Conservation (phyloP, 2,329 filamentous ascomycete genomes). For the Knufia fluminis region DNA sequence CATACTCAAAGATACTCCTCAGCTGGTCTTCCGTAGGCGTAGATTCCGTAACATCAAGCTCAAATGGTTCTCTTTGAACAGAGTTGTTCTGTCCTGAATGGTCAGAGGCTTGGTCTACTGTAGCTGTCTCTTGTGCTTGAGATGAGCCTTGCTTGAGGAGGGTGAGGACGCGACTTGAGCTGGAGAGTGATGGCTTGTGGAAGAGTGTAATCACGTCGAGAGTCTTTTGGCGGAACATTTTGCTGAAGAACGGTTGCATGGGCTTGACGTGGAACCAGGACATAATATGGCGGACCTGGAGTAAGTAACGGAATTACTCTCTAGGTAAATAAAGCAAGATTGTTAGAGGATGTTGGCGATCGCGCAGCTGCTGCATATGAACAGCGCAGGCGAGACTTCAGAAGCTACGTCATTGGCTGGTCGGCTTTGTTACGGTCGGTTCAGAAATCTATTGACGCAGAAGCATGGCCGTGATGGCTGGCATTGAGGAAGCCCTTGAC, state of each 20-base stretch:
- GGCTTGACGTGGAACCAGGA: conserved; percentile 4
- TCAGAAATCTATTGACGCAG: no score
- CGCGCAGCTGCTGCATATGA: no score
- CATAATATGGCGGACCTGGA: no score
- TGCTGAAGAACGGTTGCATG: conserved; percentile 18
- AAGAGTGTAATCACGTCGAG: conserved; percentile 93
- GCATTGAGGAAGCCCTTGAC: conserved; percentile 43
- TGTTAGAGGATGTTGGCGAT: no score
- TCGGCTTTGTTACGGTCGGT: no score
- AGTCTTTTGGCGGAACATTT: conserved; percentile 57
- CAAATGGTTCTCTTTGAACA: conserved; percentile 60
- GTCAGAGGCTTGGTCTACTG: conserved; percentile 64
- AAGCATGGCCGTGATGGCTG: conserved; percentile 26
- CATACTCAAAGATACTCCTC: conserved; percentile 72
- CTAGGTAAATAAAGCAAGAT: no score
- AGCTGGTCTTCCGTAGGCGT: conserved; percentile 75
- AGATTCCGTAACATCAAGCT: conserved; percentile 74
- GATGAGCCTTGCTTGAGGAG: conserved; percentile 74
- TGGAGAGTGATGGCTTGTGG: conserved; percentile 67
- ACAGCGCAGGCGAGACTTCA: no score
- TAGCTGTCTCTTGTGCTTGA: conserved; percentile 56
- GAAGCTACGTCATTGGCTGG: no score
- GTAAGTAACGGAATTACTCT: background rate
- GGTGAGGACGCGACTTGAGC: conserved; percentile 63
- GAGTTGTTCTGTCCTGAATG: conserved; percentile 50